A percentile compares a stretch with the other conserved stretches of the same genome.
Evolutionary conservation across 108 stramenopile genomes (phyloP).

Genomic region (Pseudonitzschia multiseries): DNA sequence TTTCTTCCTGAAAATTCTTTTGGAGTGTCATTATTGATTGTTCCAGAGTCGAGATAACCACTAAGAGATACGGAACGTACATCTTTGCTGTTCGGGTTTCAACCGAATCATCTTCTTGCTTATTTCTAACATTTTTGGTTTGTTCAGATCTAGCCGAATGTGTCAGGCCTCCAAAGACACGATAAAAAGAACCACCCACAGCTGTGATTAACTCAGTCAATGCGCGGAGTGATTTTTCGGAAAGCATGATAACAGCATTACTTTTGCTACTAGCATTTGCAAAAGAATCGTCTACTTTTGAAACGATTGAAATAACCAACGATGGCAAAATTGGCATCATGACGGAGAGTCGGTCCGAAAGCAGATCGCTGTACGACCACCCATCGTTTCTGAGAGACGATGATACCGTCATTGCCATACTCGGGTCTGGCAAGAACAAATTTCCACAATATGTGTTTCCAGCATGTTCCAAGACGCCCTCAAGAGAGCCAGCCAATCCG

Average conservation of each 20-base stretch:
- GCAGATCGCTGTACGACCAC: constrained; percentile 60
- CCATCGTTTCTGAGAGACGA: constrained; percentile 27
- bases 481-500: constrained; percentile 67
- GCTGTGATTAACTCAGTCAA: constrained; percentile 43
- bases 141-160: constrained; percentile 20
- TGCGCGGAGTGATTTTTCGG: constrained; percentile 8
- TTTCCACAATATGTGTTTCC: constrained; percentile 13
- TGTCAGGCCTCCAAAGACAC: constrained; percentile 45
- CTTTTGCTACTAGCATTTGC: not conserved
- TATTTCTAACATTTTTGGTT: constrained; percentile 8
- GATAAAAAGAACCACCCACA: constrained; percentile 48
- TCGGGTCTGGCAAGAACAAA: constrained; percentile 52
- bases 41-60: constrained; percentile 44
- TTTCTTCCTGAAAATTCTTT: not conserved
- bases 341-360: constrained; percentile 64
- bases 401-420: constrained; percentile 50
- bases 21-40: constrained; percentile 23
- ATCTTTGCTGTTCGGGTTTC: constrained; percentile 36
- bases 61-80: constrained; percentile 39
- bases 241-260: constrained; percentile 2
- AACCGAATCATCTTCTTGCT: constrained; percentile 12
- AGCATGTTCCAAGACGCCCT: constrained; percentile 22
- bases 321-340: constrained; percentile 80
- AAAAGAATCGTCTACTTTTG: not conserved
- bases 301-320: constrained; percentile 44